Evolutionary conservation across 257 asterid species (phyloP), one percentile per base, ranked within the genome.

Genomic region (Gardenia jasminoides): DNA sequence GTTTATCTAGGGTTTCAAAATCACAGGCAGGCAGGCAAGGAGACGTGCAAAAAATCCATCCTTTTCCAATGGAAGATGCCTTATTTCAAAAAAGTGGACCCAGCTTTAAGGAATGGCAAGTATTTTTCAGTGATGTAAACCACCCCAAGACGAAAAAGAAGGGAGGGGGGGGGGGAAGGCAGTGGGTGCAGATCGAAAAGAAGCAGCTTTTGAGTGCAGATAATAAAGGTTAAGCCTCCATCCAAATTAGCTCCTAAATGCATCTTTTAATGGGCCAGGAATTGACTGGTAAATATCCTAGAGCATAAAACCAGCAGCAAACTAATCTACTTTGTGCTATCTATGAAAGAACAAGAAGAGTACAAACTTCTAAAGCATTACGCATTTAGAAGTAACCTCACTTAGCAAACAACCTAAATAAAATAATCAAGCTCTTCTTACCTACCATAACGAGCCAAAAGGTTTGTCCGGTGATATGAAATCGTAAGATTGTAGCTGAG

Each of bases 391-490:
- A n/a, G 67, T 61, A 61, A 61, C 16, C 30, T 61, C 16, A n/a
- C 33, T n/a, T 13, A 24, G 41, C 9, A 24, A 6, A 50, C 44
- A 59, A 12, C 43, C 70, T 24, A 61, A 54, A 46, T 22, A 24
- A 70, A 70, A 70, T 7, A 59, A 20, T 59, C 58, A 39, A 70
- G 69, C 65, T 71, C 28, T 30, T 85, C 99, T 91, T 92, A 96
- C 98, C 99, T 90, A 93, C 98, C 96, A 82, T 91, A 93, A 75
- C 93, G 97, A 84, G 91, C 98, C 88, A 96, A 87, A 77, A 96
- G 97, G 89, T 93, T 95, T 62, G 99, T 93, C 73, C 97, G 92
- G 72, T 95, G 98, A 85, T 95, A 95, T 1, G 96, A 92, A 79
- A 95, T 91, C 70, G 99, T 96, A 74, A 96, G 88, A 84, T 96